Conservation (phyloP, 805 yeast genomes). For the Ogataea paraovalis region DNA sequence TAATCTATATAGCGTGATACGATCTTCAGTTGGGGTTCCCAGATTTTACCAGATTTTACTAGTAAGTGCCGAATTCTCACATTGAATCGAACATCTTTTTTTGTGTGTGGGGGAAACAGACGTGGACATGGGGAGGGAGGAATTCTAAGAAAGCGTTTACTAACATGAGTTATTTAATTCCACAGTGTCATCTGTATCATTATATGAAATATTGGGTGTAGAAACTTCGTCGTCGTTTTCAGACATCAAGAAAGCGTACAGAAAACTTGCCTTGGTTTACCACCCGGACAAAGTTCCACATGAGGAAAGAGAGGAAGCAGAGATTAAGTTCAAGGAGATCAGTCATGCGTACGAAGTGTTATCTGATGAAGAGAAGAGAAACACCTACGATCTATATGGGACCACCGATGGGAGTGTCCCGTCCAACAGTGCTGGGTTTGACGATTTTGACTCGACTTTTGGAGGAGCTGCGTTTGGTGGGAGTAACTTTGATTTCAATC, state of each 20-base stretch:
- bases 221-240: conserved; percentile 55
- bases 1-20: too few relatives aligned
- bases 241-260: conserved; percentile 82
- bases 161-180: background rate
- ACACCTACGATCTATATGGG: conserved; percentile 58
- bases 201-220: conserved; percentile 71
- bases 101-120: too few relatives aligned
- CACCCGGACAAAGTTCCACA: conserved; percentile 88
- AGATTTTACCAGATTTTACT: background rate
- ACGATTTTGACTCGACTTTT: conserved; percentile 39
- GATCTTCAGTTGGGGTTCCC: too few relatives aligned
- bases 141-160: too few relatives aligned
- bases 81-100: too few relatives aligned
- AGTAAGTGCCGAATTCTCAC: background rate
- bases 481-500: conserved; percentile 44
- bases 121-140: too few relatives aligned
- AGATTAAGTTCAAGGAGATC: conserved; percentile 75
- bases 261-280: conserved; percentile 72
- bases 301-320: conserved; percentile 62
- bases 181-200: conserved; percentile 17
- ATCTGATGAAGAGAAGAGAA: conserved; percentile 61
- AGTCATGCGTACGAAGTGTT: conserved; percentile 82
- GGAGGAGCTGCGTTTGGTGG: conserved; percentile 41
- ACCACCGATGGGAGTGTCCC: conserved; percentile 31
- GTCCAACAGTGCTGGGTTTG: conserved; percentile 27